Conservation (phyloP, 768 basidiomycete genomes). For the Amanita muscaria region DNA sequence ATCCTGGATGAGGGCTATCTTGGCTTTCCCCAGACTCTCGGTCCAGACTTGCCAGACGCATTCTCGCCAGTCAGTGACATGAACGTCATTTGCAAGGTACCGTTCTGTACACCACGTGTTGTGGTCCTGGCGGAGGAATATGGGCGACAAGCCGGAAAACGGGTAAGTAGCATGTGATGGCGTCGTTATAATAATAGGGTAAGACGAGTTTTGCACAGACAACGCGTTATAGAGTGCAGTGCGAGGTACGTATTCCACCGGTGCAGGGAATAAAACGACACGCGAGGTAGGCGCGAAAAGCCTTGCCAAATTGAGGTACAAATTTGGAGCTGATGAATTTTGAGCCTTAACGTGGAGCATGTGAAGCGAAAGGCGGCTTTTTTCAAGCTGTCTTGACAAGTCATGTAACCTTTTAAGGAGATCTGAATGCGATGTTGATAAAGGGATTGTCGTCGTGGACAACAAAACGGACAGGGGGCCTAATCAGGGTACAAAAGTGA, state of each 20-base stretch:
- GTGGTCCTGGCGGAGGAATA: constrained; percentile 35
- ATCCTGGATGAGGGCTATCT: neutral
- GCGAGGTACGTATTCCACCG: constrained; percentile 20
- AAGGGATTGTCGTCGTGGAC: constrained; percentile 22
- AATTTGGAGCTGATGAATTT: constrained; percentile 35
- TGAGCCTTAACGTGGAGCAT: constrained; percentile 33
- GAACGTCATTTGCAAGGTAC: constrained; percentile 35
- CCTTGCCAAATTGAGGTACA: constrained; percentile 56
- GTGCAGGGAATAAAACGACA: constrained; percentile 46
- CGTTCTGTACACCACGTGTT: constrained; percentile 58
- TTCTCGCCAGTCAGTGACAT: constrained; percentile 48
- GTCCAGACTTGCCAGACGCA: constrained; percentile 62
- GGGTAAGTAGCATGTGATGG: constrained; percentile 26
- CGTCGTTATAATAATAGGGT: constrained; percentile 16
- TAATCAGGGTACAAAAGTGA: constrained; percentile 12
- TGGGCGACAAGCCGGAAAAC: constrained; percentile 34
- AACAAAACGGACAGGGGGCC: constrained; percentile 44
- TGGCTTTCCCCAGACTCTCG: constrained; percentile 36
- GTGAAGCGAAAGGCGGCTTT: constrained; percentile 33
- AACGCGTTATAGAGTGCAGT: constrained; percentile 11
- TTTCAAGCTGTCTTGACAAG: constrained; percentile 13
- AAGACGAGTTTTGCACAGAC: constrained; percentile 5
- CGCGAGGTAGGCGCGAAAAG: constrained; percentile 41
- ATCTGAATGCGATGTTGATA: constrained; percentile 17
- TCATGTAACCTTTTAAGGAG: constrained; percentile 22